A percentile compares a stretch with the other conserved stretches of the same genome.
phyloP scores from a whole-genome alignment of 306 rosid genomes.

The Alnus rubra region DNA sequence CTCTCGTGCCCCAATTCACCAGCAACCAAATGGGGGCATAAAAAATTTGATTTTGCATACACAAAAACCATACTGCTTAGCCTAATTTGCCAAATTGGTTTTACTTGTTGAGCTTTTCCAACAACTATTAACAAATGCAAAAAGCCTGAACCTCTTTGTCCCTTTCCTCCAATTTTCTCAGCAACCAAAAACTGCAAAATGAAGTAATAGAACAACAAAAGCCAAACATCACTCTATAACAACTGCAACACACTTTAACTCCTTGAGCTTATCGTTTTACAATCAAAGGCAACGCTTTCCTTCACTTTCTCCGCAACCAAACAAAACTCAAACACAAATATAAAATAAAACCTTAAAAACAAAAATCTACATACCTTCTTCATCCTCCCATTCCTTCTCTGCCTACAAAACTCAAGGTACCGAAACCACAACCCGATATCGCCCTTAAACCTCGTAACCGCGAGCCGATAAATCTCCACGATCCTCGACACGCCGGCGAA shows the following conservation, averaged over 20 bases:
- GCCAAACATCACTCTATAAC: background rate
- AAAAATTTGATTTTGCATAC: background rate
- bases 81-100: background rate
- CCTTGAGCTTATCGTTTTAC: background rate
- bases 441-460: constrained; percentile 47
- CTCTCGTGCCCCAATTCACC: background rate
- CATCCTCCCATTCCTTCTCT: constrained; percentile 70
- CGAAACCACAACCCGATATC: constrained; percentile 62
- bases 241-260: background rate
- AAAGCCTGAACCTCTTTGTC: background rate
- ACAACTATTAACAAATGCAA: background rate
- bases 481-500: constrained; percentile 46
- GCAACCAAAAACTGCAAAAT: background rate
- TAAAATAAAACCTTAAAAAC: background rate
- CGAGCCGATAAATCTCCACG: constrained; percentile 44
- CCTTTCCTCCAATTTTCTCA: background rate
- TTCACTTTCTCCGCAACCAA: background rate
- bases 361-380: constrained; percentile 50
- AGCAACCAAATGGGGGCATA: background rate
- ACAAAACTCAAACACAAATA: background rate
- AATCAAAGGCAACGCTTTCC: background rate
- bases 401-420: constrained; percentile 72
- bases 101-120: background rate
- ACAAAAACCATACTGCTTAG: background rate
- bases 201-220: background rate